Evolutionary conservation across 1,284 basidiomycete genomes (phyloP), one percentile per base, ranked within the genome.

Genomic region (Ustilago bromivora): DNA sequence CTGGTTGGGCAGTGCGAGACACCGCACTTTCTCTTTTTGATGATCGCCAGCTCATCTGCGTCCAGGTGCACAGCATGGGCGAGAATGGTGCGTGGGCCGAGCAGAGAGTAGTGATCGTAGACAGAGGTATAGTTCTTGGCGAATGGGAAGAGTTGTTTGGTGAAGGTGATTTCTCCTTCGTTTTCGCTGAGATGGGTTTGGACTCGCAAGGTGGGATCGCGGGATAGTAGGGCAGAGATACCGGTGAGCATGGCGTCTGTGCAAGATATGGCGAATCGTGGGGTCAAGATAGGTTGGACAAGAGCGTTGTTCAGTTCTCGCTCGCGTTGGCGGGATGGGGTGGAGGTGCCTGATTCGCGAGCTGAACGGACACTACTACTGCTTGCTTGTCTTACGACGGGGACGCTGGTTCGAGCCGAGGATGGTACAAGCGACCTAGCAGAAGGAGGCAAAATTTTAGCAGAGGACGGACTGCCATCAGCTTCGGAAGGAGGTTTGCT

Each of bases 161-260:
- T 92, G 78, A 90, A 90, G 34, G 87, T 88, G 69, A 97, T 90
- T 87, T 99, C 96, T 28, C 89, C 86, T 6, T 85, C 87, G 85
- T 95, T 97, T 88, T 99, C 96, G 31, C 92, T 91, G 40, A 98
- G 91, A 86, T 98, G 96, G 0, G 96, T 98, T 87, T 99, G 96
- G 58, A 98, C 92, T 49, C 90, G 90, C 41, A 98, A 88, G 0
- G 88, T 83, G 13, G 90, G 76, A 61, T 85, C 82, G 49, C 70
- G 69, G 13, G 79, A 81, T 8, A 86, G 78, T 47, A 95, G 87
- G 3, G 89, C 81, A 15, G 92, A 92, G 10, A 98, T 89, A 8
- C 88, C 87, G 1, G 82, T 62, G 54, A 98, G 89, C 41, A 97
- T 90, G n/a, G 90, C 88, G 13, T 89, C 86, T 0, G 94, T 92